These are phyloP conservation scores for Ustilaginoidea virens DNA, from an alignment of 2,329 filamentous ascomycete species.

Conservation along the genomic window DNA sequence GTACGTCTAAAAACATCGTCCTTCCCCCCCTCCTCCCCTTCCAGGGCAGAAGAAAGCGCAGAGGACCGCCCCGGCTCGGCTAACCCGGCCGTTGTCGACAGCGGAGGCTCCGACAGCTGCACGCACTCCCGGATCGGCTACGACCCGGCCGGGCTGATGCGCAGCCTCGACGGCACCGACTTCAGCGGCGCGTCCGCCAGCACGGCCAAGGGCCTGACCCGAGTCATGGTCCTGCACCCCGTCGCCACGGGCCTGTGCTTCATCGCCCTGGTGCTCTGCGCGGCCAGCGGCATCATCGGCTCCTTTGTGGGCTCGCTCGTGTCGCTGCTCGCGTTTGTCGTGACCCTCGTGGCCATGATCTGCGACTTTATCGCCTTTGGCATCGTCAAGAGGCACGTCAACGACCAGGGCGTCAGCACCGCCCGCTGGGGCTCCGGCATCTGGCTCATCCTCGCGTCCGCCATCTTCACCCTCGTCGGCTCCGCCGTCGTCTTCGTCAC, in stretches of 20 bases:
- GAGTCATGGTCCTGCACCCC: conserved; percentile 47
- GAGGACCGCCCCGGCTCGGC: no score
- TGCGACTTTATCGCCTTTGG: conserved; percentile 44
- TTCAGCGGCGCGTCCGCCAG: conserved; percentile 27
- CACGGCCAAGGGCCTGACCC: conserved; percentile 34
- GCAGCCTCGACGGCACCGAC: conserved; percentile 17
- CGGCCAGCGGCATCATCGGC: conserved; percentile 36
- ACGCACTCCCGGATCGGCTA: conserved; percentile 36
- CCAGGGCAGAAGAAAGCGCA: no score
- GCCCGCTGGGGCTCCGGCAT: conserved; percentile 39
- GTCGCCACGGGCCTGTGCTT: conserved; percentile 41
- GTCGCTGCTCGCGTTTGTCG: conserved; percentile 33
- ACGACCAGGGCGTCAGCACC: conserved; percentile 26
- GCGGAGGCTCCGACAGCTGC: conserved; percentile 29
- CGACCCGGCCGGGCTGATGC: conserved; percentile 31
- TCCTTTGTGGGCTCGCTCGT: conserved; percentile 35
- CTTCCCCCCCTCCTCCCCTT: not conserved
- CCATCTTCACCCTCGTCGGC: conserved; percentile 37
- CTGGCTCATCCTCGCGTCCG: conserved; percentile 43
- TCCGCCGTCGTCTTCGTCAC: conserved; percentile 43
- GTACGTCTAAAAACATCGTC: conserved; percentile 11
- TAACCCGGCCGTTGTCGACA: no score
- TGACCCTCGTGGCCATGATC: conserved; percentile 31
- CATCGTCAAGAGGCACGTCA: conserved; percentile 37
- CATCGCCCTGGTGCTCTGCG: conserved; percentile 39